These are phyloP conservation scores for Detonula confervacea DNA, from an alignment of 352 stramenopile genomes.

Conservation along the genomic window DNA sequence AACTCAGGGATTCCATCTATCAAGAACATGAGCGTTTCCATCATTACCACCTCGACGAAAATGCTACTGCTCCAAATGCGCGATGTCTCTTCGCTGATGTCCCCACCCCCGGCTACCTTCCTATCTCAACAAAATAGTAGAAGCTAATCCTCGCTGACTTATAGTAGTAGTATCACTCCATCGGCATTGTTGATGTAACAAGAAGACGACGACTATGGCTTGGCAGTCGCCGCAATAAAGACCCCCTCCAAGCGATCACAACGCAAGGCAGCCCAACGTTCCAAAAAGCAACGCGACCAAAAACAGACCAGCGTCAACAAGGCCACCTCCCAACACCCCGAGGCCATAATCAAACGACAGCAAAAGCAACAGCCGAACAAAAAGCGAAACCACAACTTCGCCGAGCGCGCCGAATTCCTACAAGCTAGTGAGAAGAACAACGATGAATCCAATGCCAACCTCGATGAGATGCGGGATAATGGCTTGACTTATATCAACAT, in stretches of 20 bases:
- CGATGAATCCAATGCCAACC: conserved; percentile 22
- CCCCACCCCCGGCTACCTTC: conserved; percentile 2
- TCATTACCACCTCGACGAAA: conserved; percentile 8
- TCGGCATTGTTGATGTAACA: conserved; percentile 19
- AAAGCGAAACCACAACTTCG: conserved; percentile 47
- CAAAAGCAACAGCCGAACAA: conserved; percentile 21
- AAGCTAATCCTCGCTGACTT: neutral
- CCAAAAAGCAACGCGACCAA: conserved; percentile 58
- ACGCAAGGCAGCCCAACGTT: conserved; percentile 76
- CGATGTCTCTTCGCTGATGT: conserved; percentile 16
- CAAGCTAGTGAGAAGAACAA: conserved; percentile 26
- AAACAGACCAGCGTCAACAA: conserved; percentile 25
- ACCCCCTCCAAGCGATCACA: conserved; percentile 47
- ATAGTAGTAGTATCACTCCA: neutral
- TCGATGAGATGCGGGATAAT: conserved; percentile 24
- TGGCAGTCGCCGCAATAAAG: neutral
- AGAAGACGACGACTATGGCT: neutral
- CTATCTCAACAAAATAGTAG: neutral
- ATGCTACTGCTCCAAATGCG: conserved; percentile 8
- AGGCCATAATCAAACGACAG: conserved; percentile 50
- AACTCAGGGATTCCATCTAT: neutral
- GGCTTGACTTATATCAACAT: conserved; percentile 26
- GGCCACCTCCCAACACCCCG: conserved; percentile 38
- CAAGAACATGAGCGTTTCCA: conserved; percentile 15
- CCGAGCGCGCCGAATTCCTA: conserved; percentile 27